A percentile compares a stretch with the other conserved stretches of the same genome.
Conservation (phyloP, 257 asterid genomes). For the Nicotiana paniculata region DNA sequence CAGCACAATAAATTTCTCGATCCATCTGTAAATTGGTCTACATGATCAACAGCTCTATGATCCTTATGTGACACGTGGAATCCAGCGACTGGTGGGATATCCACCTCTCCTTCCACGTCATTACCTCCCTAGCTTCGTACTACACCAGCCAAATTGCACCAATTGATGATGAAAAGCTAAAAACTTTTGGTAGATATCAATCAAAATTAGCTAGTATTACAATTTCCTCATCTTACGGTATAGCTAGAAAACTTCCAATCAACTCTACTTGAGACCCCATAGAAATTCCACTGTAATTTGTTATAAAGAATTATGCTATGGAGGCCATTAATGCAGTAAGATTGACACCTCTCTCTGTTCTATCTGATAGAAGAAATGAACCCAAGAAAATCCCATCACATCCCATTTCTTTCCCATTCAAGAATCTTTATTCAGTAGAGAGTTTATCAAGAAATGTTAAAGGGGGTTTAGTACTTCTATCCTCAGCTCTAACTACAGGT, state of each 20-base stretch:
- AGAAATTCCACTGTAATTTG: background rate
- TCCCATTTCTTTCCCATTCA: slow-evolving; percentile 26
- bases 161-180: slow-evolving; percentile 5
- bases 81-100: slow-evolving; percentile 23
- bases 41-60: background rate
- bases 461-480: slow-evolving; percentile 48
- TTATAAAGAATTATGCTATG: slow-evolving; percentile 34
- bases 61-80: slow-evolving; percentile 38
- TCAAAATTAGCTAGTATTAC: slow-evolving; percentile 9
- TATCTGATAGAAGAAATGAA: slow-evolving; percentile 49
- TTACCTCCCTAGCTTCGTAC: background rate
- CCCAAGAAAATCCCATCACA: slow-evolving; percentile 36
- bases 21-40: slow-evolving; percentile 12
- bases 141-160: slow-evolving; percentile 13
- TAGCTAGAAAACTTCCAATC: slow-evolving; percentile 8
- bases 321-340: slow-evolving; percentile 78
- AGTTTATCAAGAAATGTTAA: slow-evolving; percentile 34
- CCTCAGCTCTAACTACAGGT: slow-evolving; percentile 46
- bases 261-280: background rate
- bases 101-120: slow-evolving; percentile 26
- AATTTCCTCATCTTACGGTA: slow-evolving; percentile 4
- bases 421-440: slow-evolving; percentile 27
- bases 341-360: slow-evolving; percentile 68
- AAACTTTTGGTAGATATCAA: slow-evolving; percentile 9
- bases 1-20: background rate